These are phyloP conservation scores for Macrophomina phaseolina DNA, from an alignment of 2,329 filamentous ascomycete species.

Conservation along the genomic window DNA sequence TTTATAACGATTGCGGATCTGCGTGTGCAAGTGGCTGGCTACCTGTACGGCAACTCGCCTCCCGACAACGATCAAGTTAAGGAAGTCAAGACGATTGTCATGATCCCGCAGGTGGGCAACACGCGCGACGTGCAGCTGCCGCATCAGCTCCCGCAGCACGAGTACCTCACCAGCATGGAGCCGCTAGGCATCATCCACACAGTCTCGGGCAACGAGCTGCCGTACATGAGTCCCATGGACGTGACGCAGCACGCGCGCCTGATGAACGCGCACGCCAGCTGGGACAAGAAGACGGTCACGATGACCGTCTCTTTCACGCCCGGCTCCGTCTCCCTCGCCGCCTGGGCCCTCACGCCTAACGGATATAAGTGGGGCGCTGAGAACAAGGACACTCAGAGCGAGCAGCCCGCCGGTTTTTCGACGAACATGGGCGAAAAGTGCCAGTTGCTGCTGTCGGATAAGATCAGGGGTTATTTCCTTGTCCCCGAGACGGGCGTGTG, in stretches of 20 bases:
- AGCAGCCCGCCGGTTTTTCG: constrained; percentile 92
- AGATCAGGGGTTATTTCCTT: constrained; percentile 94
- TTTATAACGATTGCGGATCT: constrained; percentile 98
- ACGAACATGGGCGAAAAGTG: constrained; percentile 94
- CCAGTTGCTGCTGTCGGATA: constrained; percentile 89
- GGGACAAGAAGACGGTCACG: constrained; percentile 91
- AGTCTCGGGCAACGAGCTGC: constrained; percentile 89
- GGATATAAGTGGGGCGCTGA: constrained; percentile 98
- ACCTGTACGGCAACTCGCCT: constrained; percentile 90
- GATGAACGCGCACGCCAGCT: constrained; percentile 79
- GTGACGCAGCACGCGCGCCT: constrained; percentile 92
- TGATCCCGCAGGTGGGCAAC: constrained; percentile 95
- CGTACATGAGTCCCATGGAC: constrained; percentile 94
- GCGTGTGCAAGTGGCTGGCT: constrained; percentile 93
- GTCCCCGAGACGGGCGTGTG: constrained; percentile 88
- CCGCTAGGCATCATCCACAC: constrained; percentile 96
- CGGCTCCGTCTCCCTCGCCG: constrained; percentile 90
- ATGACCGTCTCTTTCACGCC: constrained; percentile 97
- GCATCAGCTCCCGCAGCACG: constrained; percentile 87
- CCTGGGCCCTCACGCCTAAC: constrained; percentile 88
- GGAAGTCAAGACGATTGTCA: constrained; percentile 94
- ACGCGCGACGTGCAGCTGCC: constrained; percentile 91
- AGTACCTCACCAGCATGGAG: constrained; percentile 85
- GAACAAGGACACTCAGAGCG: constrained; percentile 90
- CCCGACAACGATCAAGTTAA: constrained; percentile 96